These are phyloP conservation scores for Russula abietina DNA, from an alignment of 768 basidiomycete species.

Conservation along the genomic window DNA sequence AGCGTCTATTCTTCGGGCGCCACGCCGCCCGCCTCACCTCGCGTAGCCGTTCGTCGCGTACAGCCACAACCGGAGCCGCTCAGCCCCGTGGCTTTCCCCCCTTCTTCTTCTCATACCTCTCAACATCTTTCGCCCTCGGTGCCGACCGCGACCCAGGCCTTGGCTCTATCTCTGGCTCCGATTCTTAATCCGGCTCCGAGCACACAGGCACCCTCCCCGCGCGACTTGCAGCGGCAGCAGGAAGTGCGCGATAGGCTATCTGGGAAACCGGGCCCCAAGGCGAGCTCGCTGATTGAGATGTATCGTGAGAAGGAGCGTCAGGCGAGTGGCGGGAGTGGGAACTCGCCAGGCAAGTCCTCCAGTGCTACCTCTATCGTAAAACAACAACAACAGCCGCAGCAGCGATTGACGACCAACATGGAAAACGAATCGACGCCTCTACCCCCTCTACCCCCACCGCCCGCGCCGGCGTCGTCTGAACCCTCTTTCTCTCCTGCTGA, in stretches of 20 bases:
- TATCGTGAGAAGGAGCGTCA: conserved; percentile 60
- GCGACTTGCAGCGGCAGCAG: conserved; percentile 12
- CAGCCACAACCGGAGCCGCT: neutral
- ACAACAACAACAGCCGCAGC: conserved; percentile 1
- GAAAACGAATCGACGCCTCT: conserved; percentile 8
- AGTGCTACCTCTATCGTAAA: neutral
- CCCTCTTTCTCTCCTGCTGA: neutral
- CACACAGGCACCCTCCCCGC: neutral
- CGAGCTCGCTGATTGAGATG: conserved; percentile 78
- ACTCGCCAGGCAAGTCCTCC: conserved; percentile 29
- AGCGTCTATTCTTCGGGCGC: conserved; percentile 11
- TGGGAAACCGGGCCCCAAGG: conserved; percentile 42
- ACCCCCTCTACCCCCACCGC: conserved; percentile 9
- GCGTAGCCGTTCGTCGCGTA: neutral
- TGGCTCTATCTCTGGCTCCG: neutral
- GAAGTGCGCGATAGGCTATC: conserved; percentile 15
- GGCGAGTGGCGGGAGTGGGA: conserved; percentile 29
- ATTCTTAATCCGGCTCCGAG: neutral
- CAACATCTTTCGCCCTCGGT: neutral
- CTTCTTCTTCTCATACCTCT: neutral
- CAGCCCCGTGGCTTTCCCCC: neutral
- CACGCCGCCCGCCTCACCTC: neutral
- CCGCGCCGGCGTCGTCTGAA: conserved; percentile 15
- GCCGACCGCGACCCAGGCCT: neutral
- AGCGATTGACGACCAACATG: neutral